Base-by-base conservation (phyloP, 164 flowering plant genomes). In the Macadamia integrifolia region DNA sequence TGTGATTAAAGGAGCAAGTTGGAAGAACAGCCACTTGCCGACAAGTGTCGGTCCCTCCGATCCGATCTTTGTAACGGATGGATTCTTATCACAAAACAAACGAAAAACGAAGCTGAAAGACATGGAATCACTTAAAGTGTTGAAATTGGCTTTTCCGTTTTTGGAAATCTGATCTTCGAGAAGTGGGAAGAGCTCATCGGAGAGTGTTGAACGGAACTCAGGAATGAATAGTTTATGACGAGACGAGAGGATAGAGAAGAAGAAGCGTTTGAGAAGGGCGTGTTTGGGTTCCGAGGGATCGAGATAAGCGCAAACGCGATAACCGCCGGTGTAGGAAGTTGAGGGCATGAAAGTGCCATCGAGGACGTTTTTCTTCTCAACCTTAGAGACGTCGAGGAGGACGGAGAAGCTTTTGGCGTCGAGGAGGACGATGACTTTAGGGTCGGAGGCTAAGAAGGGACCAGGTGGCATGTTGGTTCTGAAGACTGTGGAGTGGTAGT, bases 381-480 rank as follows among this genome's bases (percentile, higher is more conserved):
- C 85, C 15, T 67, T 80, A 23, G 75, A 29, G 6, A 58, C 55
- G 76, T 84, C 87, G 61, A 82, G 80, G 61, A 84, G 82, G 60
- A 75, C 60, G 5, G 84, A 78, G 62, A 84, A 84, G 61, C 73
- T 69, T 3, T 32, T 12, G n/a, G 69, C 80, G 61, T 84, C 87
- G 46, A 82, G 84, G 12, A 84, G 61, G 23, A 66, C 79, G 30
- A 82, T 43, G 63, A 79, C 87, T 2, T 56, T 44, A 0, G 87
- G 66, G 73, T 78, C 48, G 3, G 58, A n/a, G 12, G 83, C 32
- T 13, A 84, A 69, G 72, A 78, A 74, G 0, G 82, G 82, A 4
- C 87, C 85, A 0, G 83, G 84, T 9, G 83, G 81, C 79, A 81
- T 74, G 76, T 81, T 81, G 65, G 84, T 23, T 14, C 78, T 56